These are phyloP conservation scores for Mycosphaerella sp. DNA, from an alignment of 2,329 filamentous ascomycete species.

Conservation along the genomic window DNA sequence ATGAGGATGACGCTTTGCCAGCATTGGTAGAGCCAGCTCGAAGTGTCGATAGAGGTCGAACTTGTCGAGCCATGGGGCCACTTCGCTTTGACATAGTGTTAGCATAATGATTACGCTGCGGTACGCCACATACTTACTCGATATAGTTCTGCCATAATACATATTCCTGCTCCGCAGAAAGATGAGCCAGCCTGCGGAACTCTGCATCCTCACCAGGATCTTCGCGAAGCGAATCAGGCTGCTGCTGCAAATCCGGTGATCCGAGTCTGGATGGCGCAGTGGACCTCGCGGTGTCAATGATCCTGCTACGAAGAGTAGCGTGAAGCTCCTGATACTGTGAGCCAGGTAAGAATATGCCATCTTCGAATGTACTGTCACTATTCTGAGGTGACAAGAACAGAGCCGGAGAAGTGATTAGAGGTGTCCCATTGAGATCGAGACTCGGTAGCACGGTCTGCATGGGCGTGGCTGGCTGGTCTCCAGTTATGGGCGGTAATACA, in stretches of 20 bases:
- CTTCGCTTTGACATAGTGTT: conserved; percentile 31
- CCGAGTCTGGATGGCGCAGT: conserved; percentile 26
- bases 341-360: conserved; percentile 32
- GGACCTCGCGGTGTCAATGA: conserved; percentile 32
- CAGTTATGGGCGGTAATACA: conserved; percentile 4
- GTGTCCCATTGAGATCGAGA: conserved; percentile 8
- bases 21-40: conserved; percentile 46
- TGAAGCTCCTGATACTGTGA: conserved; percentile 32
- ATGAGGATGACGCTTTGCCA: conserved; percentile 44
- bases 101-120: background rate
- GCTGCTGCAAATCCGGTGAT: conserved; percentile 21
- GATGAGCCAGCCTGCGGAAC: conserved; percentile 25
- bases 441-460: background rate
- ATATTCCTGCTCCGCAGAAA: conserved; percentile 29
- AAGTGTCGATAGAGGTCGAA: conserved; percentile 51
- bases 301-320: conserved; percentile 27
- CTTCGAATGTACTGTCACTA: conserved; percentile 28
- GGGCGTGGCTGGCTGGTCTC: background rate
- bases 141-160: conserved; percentile 43
- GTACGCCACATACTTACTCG: conserved; percentile 22
- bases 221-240: conserved; percentile 7
- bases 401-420: conserved; percentile 15
- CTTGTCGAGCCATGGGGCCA: conserved; percentile 54
- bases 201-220: conserved; percentile 20
- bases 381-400: conserved; percentile 26